phyloP scores from a whole-genome alignment of 352 stramenopile species.

The Hyaloperonospora brassicae region DNA sequence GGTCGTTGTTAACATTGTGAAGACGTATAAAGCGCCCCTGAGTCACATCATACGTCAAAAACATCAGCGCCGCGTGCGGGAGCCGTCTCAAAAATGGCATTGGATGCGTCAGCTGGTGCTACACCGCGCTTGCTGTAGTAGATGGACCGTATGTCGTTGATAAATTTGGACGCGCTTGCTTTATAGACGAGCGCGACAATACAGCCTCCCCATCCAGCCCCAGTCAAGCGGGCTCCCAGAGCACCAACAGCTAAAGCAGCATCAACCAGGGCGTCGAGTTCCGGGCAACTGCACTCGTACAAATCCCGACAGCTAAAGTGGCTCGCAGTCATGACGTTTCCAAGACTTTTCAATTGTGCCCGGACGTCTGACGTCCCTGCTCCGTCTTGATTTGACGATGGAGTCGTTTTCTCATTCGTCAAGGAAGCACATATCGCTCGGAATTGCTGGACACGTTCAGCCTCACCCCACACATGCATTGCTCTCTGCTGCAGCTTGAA shows the following conservation, averaged over 20 bases:
- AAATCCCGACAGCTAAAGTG: constrained; percentile 52
- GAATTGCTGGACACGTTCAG: constrained; percentile 53
- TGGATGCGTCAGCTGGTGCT: constrained; percentile 5
- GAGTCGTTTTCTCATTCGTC: constrained; percentile 1
- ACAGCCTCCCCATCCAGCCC: constrained; percentile 81
- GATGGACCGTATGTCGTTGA: constrained; percentile 21
- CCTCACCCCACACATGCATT: constrained; percentile 63
- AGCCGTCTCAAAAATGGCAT: constrained; percentile 31
- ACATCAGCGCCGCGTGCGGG: constrained; percentile 27
- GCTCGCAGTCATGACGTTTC: constrained; percentile 57
- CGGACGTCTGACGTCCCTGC: background rate
- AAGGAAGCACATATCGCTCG: constrained; percentile 18
- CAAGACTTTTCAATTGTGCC: constrained; percentile 29
- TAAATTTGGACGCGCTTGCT: constrained; percentile 29
- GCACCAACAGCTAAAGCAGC: constrained; percentile 36
- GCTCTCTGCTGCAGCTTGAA: constrained; percentile 56
- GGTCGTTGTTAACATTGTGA: constrained; percentile 27
- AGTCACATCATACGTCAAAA: constrained; percentile 4
- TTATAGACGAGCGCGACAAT: constrained; percentile 50
- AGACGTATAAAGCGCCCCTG: background rate
- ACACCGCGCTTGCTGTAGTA: constrained; percentile 30
- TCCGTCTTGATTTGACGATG: background rate
- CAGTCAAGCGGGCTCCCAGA: constrained; percentile 62
- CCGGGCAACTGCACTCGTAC: constrained; percentile 73
- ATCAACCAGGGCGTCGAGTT: constrained; percentile 62